A percentile compares a stretch with the other conserved stretches of the same genome.
phyloP scores from a whole-genome alignment of 345 rosid genomes.

The Viola odorata region DNA sequence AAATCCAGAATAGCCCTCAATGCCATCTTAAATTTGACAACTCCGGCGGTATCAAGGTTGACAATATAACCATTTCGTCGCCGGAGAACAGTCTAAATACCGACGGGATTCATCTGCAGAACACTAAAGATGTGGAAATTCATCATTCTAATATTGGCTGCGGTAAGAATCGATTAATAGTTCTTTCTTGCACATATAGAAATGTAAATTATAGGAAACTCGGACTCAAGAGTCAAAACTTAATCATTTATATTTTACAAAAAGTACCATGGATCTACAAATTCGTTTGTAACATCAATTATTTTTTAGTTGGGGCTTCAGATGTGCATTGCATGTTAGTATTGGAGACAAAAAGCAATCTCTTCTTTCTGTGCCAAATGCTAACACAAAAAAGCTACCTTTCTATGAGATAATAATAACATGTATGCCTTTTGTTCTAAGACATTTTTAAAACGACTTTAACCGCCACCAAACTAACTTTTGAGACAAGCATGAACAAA shows the following conservation, averaged over 20 bases:
- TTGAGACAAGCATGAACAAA: slow-evolving; percentile 32
- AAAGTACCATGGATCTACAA: too few species aligned
- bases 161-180: slow-evolving; percentile 34
- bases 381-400: slow-evolving; percentile 9
- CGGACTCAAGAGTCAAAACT: too few species aligned
- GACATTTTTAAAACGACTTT: slow-evolving; percentile 17
- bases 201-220: too few species aligned
- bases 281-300: too few species aligned
- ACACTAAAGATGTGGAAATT: slow-evolving; percentile 70
- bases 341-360: slow-evolving; percentile 12
- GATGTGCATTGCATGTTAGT: slow-evolving; percentile 50
- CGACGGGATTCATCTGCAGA: slow-evolving; percentile 88
- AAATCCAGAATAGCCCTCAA: slow-evolving; percentile 62
- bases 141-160: slow-evolving; percentile 60
- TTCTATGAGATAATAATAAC: slow-evolving; percentile 5
- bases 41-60: slow-evolving; percentile 49
- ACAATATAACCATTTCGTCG: slow-evolving; percentile 61
- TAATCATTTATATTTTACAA: too few species aligned
- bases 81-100: slow-evolving; percentile 77
- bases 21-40: slow-evolving; percentile 87
- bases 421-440: slow-evolving; percentile 11
- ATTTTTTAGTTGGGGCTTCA: neutral
- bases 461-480: slow-evolving; percentile 47
- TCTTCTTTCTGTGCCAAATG: neutral
- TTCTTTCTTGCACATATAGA: too few species aligned